phyloP scores from a whole-genome alignment of 1,284 basidiomycete genomes.

The Rhodotorula sp. region DNA sequence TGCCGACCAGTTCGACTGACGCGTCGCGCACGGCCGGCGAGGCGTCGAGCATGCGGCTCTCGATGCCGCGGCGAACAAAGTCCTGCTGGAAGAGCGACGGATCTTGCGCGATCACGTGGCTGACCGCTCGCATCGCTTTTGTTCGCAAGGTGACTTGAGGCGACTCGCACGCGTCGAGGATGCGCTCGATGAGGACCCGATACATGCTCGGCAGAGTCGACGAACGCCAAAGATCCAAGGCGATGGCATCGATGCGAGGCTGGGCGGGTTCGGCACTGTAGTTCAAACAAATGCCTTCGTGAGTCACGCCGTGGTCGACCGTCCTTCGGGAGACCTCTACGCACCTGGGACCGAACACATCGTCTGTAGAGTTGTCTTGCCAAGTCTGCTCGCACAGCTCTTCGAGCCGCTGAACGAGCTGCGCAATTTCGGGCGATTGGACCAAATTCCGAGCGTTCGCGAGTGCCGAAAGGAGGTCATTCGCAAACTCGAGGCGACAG shows the following conservation, averaged over 20 bases:
- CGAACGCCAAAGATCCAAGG: constrained; percentile 71
- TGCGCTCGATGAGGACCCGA: constrained; percentile 71
- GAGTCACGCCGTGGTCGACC: neutral
- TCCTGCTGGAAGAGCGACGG: constrained; percentile 68
- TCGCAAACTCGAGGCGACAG: constrained; percentile 66
- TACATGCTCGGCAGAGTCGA: constrained; percentile 74
- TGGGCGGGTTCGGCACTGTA: constrained; percentile 44
- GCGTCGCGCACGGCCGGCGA: constrained; percentile 93
- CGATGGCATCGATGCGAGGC: constrained; percentile 66
- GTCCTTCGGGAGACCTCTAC: neutral
- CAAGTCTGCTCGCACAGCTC: constrained; percentile 8
- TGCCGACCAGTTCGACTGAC: constrained; percentile 91
- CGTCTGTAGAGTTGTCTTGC: constrained; percentile 18
- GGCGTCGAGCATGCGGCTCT: constrained; percentile 81
- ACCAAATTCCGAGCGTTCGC: neutral
- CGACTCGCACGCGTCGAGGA: constrained; percentile 73
- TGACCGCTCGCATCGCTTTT: constrained; percentile 81
- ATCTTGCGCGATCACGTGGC: constrained; percentile 80
- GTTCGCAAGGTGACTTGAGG: constrained; percentile 82
- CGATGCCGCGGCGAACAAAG: constrained; percentile 61
- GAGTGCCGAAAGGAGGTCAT: constrained; percentile 66
- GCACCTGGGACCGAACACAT: constrained; percentile 41
- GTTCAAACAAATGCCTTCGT: neutral
- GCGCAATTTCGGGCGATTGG: neutral
- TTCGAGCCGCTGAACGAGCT: constrained; percentile 2